Percentiles rank a stretch among this genome's conserved stretches.
phyloP scores from a whole-genome alignment of 2,329 filamentous ascomycete species.

The Dothideomycetidae sp. region DNA sequence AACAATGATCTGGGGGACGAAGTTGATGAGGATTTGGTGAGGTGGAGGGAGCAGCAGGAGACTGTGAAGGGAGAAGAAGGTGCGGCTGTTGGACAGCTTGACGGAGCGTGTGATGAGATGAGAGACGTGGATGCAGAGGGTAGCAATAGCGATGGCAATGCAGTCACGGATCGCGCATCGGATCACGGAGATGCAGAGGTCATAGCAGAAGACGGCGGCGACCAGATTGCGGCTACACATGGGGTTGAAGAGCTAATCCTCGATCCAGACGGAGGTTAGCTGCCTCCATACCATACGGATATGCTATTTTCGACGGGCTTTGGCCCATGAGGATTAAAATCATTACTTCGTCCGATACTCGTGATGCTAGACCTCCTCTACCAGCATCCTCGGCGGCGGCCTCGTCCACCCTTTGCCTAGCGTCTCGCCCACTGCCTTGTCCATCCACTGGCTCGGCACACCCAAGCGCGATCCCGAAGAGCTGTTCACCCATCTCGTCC shows the following conservation, averaged over 20 bases:
- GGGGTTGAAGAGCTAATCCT: conserved; percentile 1
- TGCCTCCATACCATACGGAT: too few relatives aligned
- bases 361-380: conserved; percentile 11
- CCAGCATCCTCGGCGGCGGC: conserved; percentile 8
- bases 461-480: conserved; percentile 48
- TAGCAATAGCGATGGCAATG: conserved; percentile 3
- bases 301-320: too few relatives aligned
- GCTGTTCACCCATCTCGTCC: conserved; percentile 57
- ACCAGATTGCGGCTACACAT: background rate
- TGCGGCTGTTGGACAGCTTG: conserved; percentile 11
- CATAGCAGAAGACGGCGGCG: background rate
- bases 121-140: conserved; percentile 12
- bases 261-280: conserved; percentile 6
- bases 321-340: too few relatives aligned
- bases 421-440: conserved; percentile 45
- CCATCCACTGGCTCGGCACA: conserved; percentile 55
- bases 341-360: too few relatives aligned
- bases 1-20: conserved; percentile 64
- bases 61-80: background rate
- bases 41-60: background rate
- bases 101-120: conserved; percentile 15
- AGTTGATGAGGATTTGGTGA: conserved; percentile 55
- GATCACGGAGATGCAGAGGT: background rate
- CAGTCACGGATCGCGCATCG: background rate
- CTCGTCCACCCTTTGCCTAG: conserved; percentile 28